Evolutionary conservation across 2,329 filamentous ascomycete species (phyloP), one percentile per base, ranked within the genome.

Genomic region (Tympanopsis confertula): DNA sequence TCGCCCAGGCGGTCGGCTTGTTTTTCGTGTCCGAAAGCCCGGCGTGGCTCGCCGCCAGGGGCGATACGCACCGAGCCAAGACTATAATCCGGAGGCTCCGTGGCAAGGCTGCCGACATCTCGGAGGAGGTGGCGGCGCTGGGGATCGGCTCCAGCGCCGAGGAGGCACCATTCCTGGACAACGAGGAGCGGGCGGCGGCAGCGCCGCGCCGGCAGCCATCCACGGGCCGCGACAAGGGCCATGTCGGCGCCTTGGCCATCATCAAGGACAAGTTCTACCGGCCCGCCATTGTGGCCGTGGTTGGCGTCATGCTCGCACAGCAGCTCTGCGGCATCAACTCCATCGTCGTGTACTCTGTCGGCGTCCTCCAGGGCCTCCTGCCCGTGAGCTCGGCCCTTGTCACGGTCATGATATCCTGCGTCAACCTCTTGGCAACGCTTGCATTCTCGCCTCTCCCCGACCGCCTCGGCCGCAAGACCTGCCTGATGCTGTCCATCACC

Each of bases 271-370:
- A 78, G 0, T 62, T 73, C 5, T 83, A 84, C 49, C 73, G 80
- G 3, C 79, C 77, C 0, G 82, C 82, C 38, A 79, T 93, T 38
- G 69, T 91, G 42, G 86, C 88, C 3, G 85, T 94, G 3, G 72
- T 94, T 12, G 87, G 86, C 1, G 80, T 94, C 47, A 95, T 95
- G 88, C 71, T 88, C 41, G 81, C 84, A 1, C 91, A 96, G 56
- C 91, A 98, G 56, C 68, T 95, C 26, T 91, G 84, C 41, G 89
- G 86, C 35, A 89, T 96, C 63, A 96, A 96, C 70, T 89, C 82
- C 41, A 89, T 96, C 52, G 83, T 96, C 60, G 95, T 98, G 88
- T 98, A 98, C 59, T 94, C 88, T 2, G 91, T 96, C 4, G 87
- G 84, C 1, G 75, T 98, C 1, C 73, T 98, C 13, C 77, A 82